A percentile compares a stretch with the other conserved stretches of the same genome.
Conservation (phyloP, 345 rosid species). For the Atalantia buxifolia region DNA sequence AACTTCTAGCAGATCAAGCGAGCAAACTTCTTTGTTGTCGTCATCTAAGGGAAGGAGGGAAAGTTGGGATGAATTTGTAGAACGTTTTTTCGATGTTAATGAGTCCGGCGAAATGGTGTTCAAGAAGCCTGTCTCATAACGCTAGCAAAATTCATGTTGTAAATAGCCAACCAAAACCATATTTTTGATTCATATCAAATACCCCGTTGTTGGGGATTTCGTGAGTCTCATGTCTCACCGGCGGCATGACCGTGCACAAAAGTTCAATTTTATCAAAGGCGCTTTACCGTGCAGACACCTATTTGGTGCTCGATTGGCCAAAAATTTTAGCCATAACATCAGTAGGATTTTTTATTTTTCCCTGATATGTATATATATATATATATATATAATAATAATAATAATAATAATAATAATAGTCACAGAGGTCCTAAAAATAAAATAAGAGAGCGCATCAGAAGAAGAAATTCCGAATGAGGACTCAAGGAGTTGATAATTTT, state of each 20-base stretch:
- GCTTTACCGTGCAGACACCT: background rate
- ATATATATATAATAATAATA: too few species aligned
- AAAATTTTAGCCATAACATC: background rate
- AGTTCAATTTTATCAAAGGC: background rate
- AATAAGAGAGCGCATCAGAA: background rate
- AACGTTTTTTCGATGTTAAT: constrained; percentile 46
- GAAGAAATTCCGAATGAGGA: too few species aligned
- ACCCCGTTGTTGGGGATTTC: background rate
- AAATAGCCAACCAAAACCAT: constrained; percentile 4
- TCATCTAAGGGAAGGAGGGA: constrained; percentile 41
- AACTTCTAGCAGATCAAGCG: constrained; percentile 44
- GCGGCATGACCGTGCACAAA: background rate
- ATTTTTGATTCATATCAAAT: constrained; percentile 4
- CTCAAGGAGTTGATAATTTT: background rate
- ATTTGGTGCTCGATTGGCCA: background rate
- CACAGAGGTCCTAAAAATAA: too few species aligned
- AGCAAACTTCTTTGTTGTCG: constrained; percentile 29
- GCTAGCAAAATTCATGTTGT: background rate
- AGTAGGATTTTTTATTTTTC: background rate
- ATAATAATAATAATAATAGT: too few species aligned
- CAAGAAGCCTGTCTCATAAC: constrained; percentile 26
- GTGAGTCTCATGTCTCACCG: too few species aligned
- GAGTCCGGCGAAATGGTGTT: constrained; percentile 51
- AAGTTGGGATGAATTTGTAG: constrained; percentile 57
- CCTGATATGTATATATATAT: too few species aligned